Conservation (phyloP, 2,329 filamentous ascomycete genomes). For the Plectosphaerella plurivora region DNA sequence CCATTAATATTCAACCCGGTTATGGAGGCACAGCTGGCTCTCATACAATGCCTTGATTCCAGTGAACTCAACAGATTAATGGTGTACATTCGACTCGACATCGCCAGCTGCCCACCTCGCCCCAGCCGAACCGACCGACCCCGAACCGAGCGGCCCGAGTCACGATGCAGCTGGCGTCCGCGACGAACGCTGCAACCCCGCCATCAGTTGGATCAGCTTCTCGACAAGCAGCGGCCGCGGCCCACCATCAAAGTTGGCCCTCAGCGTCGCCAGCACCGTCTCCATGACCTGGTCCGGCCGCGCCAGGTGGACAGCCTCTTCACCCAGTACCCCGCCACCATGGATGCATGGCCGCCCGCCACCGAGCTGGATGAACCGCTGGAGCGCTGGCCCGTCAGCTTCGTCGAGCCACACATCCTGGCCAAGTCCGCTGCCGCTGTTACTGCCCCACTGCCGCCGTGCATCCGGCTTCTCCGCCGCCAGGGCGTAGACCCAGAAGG, state of each 20-base stretch:
- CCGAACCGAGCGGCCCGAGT: too few species aligned
- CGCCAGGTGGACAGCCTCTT: not conserved
- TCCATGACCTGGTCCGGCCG: not conserved
- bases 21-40: too few species aligned
- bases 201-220: constrained; percentile 9
- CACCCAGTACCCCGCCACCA: not conserved
- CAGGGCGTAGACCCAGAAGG: constrained; percentile 19
- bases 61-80: too few species aligned
- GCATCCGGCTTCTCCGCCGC: constrained; percentile 1
- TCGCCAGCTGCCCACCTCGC: too few species aligned
- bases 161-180: not conserved
- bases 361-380: not conserved
- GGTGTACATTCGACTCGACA: too few species aligned
- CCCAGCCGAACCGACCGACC: too few species aligned
- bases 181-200: constrained; percentile 5
- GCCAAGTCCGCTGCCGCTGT: not conserved
- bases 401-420: not conserved
- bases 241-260: constrained; percentile 2
- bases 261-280: constrained; percentile 1
- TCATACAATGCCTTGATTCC: too few species aligned
- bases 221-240: constrained; percentile 5
- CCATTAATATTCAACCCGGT: too few species aligned
- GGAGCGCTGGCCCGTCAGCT: not conserved
- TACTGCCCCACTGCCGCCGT: not conserved
- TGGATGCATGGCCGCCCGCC: not conserved